Evolutionary conservation across 768 basidiomycete genomes (phyloP).

Genomic region (Boletus bicolor): DNA sequence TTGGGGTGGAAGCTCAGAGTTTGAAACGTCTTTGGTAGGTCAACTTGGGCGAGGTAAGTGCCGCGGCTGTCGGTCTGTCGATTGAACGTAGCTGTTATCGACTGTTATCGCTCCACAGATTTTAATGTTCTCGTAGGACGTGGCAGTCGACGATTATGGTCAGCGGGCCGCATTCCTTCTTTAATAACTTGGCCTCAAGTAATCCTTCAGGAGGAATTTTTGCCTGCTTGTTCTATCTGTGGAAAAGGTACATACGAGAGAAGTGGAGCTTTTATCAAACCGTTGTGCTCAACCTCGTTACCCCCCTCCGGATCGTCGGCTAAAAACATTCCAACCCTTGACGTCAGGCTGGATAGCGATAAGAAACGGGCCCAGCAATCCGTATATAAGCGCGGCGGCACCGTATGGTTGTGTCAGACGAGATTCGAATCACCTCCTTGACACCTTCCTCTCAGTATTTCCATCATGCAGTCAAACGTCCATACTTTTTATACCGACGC

Average conservation of each 20-base stretch:
- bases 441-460: not conserved
- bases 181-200: not conserved
- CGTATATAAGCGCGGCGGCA: slow-evolving; percentile 25
- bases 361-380: not conserved
- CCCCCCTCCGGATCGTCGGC: not conserved
- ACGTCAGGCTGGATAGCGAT: slow-evolving; percentile 25
- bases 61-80: not conserved
- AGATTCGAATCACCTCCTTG: slow-evolving; percentile 5
- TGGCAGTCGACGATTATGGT: not conserved
- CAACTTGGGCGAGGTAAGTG: not conserved
- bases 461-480: slow-evolving; percentile 23
- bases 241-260: not conserved
- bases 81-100: not conserved
- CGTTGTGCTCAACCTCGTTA: slow-evolving; percentile 6
- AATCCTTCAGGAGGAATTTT: not conserved
- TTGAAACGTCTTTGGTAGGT: not conserved
- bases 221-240: not conserved
- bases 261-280: slow-evolving; percentile 13
- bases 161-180: not conserved
- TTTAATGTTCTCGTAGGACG: not conserved
- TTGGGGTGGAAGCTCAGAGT: not conserved
- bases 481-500: slow-evolving; percentile 51
- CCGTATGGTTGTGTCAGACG: slow-evolving; percentile 8
- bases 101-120: slow-evolving; percentile 5
- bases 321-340: slow-evolving; percentile 23